These are phyloP conservation scores for Cucurbita ficifolia DNA, from an alignment of 306 rosid genomes.

Conservation along the genomic window DNA sequence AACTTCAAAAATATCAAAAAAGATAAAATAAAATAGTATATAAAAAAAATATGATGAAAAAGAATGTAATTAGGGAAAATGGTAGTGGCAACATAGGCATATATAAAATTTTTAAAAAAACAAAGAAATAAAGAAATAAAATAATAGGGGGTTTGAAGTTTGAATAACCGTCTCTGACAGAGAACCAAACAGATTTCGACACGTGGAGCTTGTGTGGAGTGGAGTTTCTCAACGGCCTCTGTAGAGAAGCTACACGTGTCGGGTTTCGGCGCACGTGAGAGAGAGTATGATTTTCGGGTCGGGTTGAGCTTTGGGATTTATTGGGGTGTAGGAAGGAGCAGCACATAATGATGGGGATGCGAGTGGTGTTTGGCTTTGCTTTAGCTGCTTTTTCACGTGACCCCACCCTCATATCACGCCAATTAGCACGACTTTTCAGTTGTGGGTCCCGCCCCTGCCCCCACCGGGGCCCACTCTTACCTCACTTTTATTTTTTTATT, in stretches of 20 bases:
- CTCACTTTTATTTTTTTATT: background rate
- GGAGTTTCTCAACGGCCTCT: background rate
- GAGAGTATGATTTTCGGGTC: background rate
- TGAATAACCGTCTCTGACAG: conserved; percentile 2
- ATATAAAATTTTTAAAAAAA: background rate
- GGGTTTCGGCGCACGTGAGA: conserved; percentile 26
- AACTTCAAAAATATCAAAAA: too few species aligned
- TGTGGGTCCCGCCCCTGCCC: conserved; percentile 1
- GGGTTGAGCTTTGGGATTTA: background rate
- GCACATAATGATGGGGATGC: conserved; percentile 8
- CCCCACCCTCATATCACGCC: conserved; percentile 12
- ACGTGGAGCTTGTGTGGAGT: background rate
- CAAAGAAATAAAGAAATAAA: background rate
- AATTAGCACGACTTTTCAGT: conserved; percentile 2
- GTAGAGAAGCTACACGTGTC: conserved; percentile 4
- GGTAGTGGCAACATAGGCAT: background rate
- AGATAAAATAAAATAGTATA: too few species aligned
- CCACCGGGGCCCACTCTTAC: background rate
- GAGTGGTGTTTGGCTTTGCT: background rate
- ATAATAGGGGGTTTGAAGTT: background rate
- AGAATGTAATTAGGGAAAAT: background rate
- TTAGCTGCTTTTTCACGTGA: conserved; percentile 17
- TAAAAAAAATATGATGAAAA: too few species aligned
- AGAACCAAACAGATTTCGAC: background rate
- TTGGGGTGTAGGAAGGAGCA: background rate